Base-by-base conservation (phyloP, 495 filamentous ascomycete genomes). In the Trichoderma gamsii region DNA sequence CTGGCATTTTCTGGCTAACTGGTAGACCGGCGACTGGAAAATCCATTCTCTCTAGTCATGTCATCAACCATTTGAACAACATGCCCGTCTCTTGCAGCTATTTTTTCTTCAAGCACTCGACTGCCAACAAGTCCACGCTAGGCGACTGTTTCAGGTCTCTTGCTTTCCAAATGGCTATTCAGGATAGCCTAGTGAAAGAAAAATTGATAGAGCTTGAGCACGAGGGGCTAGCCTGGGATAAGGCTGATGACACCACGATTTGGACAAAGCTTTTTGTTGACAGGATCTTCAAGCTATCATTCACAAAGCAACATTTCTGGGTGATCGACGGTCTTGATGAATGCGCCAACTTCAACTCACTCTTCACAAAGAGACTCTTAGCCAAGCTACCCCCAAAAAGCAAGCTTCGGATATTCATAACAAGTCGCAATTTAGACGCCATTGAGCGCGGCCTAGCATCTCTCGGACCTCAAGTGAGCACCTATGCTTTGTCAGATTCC, bases 161-260 rank as follows among this genome's bases (percentile, higher is more conserved):
- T 16, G 75, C 74, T 21, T 76, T 70, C 38, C 75, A 77, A 46
- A 77, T 77, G 75, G 71, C 73, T 1, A 41, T 63, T 15, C 66
- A 71, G n/a, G 72, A 76, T 44, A 29, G 6, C 15, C 3, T 16
- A 11, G 67, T 70, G n/a, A 46, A 51, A 21, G 64, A 67, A 4
- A 41, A 66, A 2, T 52, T 76, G 5, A 32, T 72, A 0, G 27
- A 59, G 9, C 66, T 73, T 12, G 35, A 63, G 0, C 63, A 70
- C 13, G 63, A 66, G 6, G 69, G 64, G 0, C 0, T 64, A 0
- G 11, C 51, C 0, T 73, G 72, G 67, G 72, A 76, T 61, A 69
- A 66, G 23, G n/a, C 27, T 0, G 68, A 71, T 9, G 73, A 75
- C 4, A 25, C 29, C 0, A 63, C 38, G 13, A 64, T 76, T 3